These are phyloP conservation scores for Lactifluus subvellereus DNA, from an alignment of 768 basidiomycete genomes.

Conservation along the genomic window DNA sequence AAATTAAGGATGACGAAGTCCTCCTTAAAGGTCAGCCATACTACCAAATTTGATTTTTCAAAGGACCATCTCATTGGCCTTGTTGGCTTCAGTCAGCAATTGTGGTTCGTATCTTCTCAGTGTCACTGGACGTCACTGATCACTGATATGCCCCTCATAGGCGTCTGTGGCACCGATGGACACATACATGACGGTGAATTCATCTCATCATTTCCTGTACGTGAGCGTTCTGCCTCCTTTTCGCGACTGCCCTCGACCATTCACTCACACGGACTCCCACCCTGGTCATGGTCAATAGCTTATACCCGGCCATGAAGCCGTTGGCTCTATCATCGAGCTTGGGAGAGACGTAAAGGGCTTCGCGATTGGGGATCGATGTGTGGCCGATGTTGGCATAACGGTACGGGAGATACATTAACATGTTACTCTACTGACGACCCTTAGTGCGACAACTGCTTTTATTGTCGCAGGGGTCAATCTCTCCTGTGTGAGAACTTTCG, in stretches of 20 bases:
- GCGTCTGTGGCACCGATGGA: slow-evolving; percentile 67
- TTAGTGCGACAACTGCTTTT: slow-evolving; percentile 82
- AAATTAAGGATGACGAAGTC: slow-evolving; percentile 61
- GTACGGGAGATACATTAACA: slow-evolving; percentile 36
- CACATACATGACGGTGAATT: slow-evolving; percentile 62
- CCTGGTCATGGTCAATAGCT: slow-evolving; percentile 35
- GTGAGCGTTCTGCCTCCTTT: slow-evolving; percentile 22
- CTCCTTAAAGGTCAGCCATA: slow-evolving; percentile 56
- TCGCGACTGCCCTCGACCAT: not conserved
- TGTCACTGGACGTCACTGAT: not conserved
- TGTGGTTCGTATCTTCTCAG: slow-evolving; percentile 26
- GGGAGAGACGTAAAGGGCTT: slow-evolving; percentile 81
- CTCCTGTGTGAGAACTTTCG: slow-evolving; percentile 83
- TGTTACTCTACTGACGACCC: not conserved
- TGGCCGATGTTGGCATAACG: slow-evolving; percentile 72
- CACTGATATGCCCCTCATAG: slow-evolving; percentile 27
- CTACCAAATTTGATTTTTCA: not conserved
- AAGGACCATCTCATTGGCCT: not conserved
- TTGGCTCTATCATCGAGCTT: slow-evolving; percentile 66
- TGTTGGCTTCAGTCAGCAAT: slow-evolving; percentile 22
- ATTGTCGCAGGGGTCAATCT: slow-evolving; percentile 77
- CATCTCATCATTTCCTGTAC: slow-evolving; percentile 62
- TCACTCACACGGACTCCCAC: not conserved
- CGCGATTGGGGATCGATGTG: slow-evolving; percentile 71
- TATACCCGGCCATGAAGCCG: slow-evolving; percentile 69